Percentiles rank a stretch among this genome's conserved stretches.
Evolutionary conservation across 495 filamentous ascomycete genomes (phyloP).

Genomic region (Xylaria telfairii): DNA sequence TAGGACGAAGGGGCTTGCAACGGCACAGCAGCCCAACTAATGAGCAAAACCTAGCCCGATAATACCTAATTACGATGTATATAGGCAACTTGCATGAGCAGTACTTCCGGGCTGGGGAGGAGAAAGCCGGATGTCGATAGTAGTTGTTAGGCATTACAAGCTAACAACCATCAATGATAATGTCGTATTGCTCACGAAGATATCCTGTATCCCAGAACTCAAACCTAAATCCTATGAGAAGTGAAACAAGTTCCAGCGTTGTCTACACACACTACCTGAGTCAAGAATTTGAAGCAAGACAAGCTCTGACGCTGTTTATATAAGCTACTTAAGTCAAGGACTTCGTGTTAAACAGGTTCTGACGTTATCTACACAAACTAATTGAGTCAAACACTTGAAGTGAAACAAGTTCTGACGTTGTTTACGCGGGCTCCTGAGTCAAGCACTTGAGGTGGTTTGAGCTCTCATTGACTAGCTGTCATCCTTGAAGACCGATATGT

Average conservation of each 20-base stretch:
- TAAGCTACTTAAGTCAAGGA: no score
- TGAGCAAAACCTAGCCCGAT: constrained; percentile 44
- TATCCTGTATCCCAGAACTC: background rate
- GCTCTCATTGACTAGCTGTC: background rate
- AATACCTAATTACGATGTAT: constrained; percentile 47
- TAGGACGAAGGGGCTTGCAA: constrained; percentile 36
- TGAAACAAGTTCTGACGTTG: no score
- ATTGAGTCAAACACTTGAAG: no score
- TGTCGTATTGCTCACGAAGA: constrained; percentile 40
- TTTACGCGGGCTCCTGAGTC: no score
- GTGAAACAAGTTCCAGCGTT: background rate
- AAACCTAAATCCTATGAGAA: background rate
- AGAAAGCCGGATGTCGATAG: constrained; percentile 29
- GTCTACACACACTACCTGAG: background rate
- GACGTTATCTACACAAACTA: background rate
- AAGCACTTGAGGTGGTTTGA: background rate
- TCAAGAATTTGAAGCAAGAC: background rate
- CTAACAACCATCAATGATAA: constrained; percentile 41
- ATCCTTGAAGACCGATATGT: background rate
- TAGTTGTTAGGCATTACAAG: constrained; percentile 39
- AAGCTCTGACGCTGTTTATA: background rate
- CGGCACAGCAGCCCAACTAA: constrained; percentile 35
- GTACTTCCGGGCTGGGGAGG: constrained; percentile 26
- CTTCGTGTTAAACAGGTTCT: background rate
- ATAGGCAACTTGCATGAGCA: constrained; percentile 34